These are phyloP conservation scores for Annulohypoxylon moriforme DNA, from an alignment of 495 filamentous ascomycete genomes.

Conservation along the genomic window DNA sequence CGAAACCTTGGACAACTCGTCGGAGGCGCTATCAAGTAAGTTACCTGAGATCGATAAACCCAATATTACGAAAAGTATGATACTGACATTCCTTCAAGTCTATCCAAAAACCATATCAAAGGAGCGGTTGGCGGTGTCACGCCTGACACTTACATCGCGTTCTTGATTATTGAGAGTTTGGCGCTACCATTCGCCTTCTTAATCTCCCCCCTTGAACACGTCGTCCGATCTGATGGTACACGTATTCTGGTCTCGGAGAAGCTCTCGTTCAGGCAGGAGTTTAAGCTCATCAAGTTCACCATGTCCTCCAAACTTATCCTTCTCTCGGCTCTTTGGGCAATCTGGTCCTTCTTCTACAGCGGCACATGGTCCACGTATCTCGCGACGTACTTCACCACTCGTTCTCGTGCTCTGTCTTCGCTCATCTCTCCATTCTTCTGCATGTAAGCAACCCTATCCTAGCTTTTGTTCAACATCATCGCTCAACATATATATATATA, in stretches of 20 bases:
- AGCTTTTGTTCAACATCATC: neutral
- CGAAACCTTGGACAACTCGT: conserved; percentile 62
- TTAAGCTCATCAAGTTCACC: conserved; percentile 40
- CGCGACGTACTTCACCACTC: conserved; percentile 63
- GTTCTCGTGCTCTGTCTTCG: conserved; percentile 53
- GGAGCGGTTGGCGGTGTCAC: conserved; percentile 36
- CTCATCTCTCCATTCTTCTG: conserved; percentile 41
- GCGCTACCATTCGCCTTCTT: conserved; percentile 57
- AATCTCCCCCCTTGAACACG: conserved; percentile 58
- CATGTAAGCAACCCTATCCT: conserved; percentile 25
- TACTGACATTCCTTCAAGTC: conserved; percentile 54
- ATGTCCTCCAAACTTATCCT: conserved; percentile 41
- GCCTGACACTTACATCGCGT: conserved; percentile 38
- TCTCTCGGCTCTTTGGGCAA: conserved; percentile 42
- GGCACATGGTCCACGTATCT: conserved; percentile 62
- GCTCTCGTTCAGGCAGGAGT: conserved; percentile 37
- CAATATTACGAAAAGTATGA: conserved; percentile 40
- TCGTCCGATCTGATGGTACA: conserved; percentile 59
- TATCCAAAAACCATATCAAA: conserved; percentile 38
- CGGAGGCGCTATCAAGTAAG: conserved; percentile 58
- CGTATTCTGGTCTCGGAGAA: conserved; percentile 53
- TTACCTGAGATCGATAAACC: conserved; percentile 47
- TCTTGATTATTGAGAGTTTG: conserved; percentile 41
- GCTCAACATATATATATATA: conserved; percentile 14
- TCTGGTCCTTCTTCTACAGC: conserved; percentile 57